Base-by-base conservation (phyloP, 1,284 basidiomycete species). In the Leccinum subfulvum region DNA sequence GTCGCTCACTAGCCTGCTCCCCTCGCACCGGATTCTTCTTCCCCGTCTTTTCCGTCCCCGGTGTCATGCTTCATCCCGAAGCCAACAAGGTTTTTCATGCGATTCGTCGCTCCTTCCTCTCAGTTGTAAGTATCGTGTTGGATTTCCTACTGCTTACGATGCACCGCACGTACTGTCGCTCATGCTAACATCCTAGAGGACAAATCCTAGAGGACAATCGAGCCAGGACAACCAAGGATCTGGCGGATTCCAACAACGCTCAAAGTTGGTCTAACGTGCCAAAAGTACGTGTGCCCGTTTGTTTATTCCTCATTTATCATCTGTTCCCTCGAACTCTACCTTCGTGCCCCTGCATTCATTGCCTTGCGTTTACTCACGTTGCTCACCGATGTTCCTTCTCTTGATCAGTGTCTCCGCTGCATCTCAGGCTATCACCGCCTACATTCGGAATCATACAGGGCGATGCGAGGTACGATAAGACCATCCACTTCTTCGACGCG, bases 221-320 rank as follows among this genome's bases (percentile, higher is more conserved):
- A 55, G 89, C 89, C 49, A 89, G 90, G 86, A 91, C 89, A 53
- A 87, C 91, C 77, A 91, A 91, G 73, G 89, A 91, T 77, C 84
- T 91, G 60, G 85, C 89, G 53, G 87, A 90, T 39, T 39, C 37
- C 6, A 67, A 83, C 87, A 78, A 81, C 84, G 44, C 80, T 86
- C 68, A 78, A 79, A 67, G 82, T 79, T 70, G 90, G 89, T 61
- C 78, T 90, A 14, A 78, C 83, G 65, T 90, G 89, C 75, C 88
- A 89, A 78, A 91, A 89, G 89, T 91, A 68, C 67, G 84, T 83
- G 58, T 60, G 62, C 56, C 56, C 33, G 62, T 62, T 54, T 60
- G 62, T 64, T 55, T 53, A 56, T 56, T 61, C 56, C 56, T 41
- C 33, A 58, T 62, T 67, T 65, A 30, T 47, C 39, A 21, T 49